Percentiles rank a stretch among this genome's conserved stretches.
Conservation (phyloP, 257 asterid genomes). For the Nicotiana obtusifolia region DNA sequence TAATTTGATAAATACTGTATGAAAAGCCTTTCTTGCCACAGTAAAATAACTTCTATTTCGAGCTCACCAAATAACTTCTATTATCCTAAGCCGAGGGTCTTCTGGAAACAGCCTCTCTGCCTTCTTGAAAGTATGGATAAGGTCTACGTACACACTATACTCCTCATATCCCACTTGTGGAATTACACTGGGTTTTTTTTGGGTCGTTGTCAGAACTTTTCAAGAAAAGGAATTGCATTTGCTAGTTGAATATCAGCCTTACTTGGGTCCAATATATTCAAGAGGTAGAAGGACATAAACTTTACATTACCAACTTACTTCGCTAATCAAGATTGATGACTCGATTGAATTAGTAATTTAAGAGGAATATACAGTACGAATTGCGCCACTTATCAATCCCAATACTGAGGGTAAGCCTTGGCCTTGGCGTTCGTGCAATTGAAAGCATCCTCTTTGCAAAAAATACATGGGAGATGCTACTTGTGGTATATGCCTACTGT, state of each 20-base stretch:
- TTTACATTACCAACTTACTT: not conserved
- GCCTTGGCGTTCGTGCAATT: not conserved
- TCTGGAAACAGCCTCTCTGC: too few species aligned
- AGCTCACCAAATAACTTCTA: not conserved
- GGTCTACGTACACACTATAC: too few species aligned
- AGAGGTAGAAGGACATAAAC: not conserved
- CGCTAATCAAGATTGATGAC: not conserved
- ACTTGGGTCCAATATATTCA: not conserved
- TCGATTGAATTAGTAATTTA: not conserved
- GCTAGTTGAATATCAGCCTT: slow-evolving; percentile 1
- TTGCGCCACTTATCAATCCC: not conserved
- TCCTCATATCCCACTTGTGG: too few species aligned
- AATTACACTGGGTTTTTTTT: too few species aligned
- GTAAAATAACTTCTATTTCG: not conserved
- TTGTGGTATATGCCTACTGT: not conserved
- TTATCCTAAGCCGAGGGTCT: too few species aligned
- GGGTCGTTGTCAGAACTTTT: not conserved
- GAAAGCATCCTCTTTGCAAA: not conserved
- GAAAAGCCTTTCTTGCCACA: not conserved
- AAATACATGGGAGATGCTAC: not conserved
- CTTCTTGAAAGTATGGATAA: too few species aligned
- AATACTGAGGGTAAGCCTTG: not conserved
- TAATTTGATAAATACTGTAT: not conserved
- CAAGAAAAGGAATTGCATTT: not conserved
- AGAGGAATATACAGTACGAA: not conserved